A percentile compares a stretch with the other conserved stretches of the same genome.
Evolutionary conservation across 768 basidiomycete species (phyloP).

Genomic region (Podaxis mareebaensis): DNA sequence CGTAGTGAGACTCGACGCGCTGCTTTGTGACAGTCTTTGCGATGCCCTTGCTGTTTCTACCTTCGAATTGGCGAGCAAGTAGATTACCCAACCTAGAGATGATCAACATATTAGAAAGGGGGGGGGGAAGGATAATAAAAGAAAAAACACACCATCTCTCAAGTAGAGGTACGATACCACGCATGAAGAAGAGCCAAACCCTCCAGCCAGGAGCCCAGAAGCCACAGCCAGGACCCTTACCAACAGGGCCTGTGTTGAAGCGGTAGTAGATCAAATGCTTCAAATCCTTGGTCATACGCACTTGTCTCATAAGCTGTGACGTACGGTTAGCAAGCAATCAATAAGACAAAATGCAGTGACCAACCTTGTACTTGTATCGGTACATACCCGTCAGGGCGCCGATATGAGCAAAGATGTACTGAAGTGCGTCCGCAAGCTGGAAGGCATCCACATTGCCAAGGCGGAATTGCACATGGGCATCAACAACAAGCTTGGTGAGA

Average conservation of each 20-base stretch:
- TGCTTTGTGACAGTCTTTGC: conserved; percentile 99
- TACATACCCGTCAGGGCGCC: conserved; percentile 99
- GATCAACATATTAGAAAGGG: not conserved
- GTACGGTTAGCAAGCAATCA: conserved; percentile 12
- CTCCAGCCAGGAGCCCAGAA: conserved; percentile 99
- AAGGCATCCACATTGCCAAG: conserved; percentile 99
- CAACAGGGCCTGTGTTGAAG: conserved; percentile 99
- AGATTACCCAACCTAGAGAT: conserved; percentile 80
- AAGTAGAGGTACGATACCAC: conserved; percentile 95
- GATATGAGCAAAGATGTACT: conserved; percentile 97
- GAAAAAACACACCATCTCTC: conserved; percentile 75
- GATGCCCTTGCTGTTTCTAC: conserved; percentile 93
- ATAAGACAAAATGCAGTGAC: conserved; percentile 18
- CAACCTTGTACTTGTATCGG: conserved; percentile 97
- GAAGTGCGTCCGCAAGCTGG: conserved; percentile 96
- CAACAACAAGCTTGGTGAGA: conserved; percentile 97
- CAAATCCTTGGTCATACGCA: conserved; percentile 98
- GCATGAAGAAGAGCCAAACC: conserved; percentile 99
- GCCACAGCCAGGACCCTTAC: conserved; percentile 97
- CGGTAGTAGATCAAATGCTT: conserved; percentile 98
- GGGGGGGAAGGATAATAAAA: not conserved
- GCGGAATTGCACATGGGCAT: conserved; percentile 98
- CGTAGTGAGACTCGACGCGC: conserved; percentile 98
- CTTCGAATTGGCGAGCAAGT: conserved; percentile 97
- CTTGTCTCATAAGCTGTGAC: conserved; percentile 91